Conservation (phyloP, 768 basidiomycete species). For the Russula compacta region DNA sequence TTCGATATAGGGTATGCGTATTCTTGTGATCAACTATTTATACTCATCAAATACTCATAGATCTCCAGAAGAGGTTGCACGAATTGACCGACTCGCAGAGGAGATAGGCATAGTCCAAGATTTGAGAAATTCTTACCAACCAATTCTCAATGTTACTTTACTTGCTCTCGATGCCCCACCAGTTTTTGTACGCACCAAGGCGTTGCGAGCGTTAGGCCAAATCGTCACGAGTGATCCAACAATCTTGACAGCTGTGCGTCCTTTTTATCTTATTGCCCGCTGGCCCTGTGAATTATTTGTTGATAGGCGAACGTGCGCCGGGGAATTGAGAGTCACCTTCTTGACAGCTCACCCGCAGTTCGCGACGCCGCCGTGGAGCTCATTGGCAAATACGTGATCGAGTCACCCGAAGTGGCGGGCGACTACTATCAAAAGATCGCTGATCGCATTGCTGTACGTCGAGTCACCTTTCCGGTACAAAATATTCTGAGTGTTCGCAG, state of each 20-base stretch:
- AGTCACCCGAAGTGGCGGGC: slow-evolving; percentile 77
- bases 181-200: slow-evolving; percentile 93
- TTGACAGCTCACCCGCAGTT: slow-evolving; percentile 88
- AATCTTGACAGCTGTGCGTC: slow-evolving; percentile 63
- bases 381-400: slow-evolving; percentile 94
- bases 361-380: slow-evolving; percentile 95
- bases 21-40: not conserved
- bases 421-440: slow-evolving; percentile 86
- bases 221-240: slow-evolving; percentile 85
- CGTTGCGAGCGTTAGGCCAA: slow-evolving; percentile 79
- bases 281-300: slow-evolving; percentile 3
- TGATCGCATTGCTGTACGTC: slow-evolving; percentile 78
- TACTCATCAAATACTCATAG: slow-evolving; percentile 27
- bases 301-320: slow-evolving; percentile 65
- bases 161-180: slow-evolving; percentile 73
- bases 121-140: slow-evolving; percentile 72
- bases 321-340: slow-evolving; percentile 81
- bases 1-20: slow-evolving; percentile 69
- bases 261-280: not conserved
- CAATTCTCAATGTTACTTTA: slow-evolving; percentile 73
- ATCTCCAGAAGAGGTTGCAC: slow-evolving; percentile 59
- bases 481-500: slow-evolving; percentile 33
- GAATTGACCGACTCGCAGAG: slow-evolving; percentile 62
- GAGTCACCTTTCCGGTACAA: not conserved
- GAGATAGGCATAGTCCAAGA: slow-evolving; percentile 70